phyloP scores from a whole-genome alignment of 2,329 filamentous ascomycete genomes.

The Diaporthe sp. region DNA sequence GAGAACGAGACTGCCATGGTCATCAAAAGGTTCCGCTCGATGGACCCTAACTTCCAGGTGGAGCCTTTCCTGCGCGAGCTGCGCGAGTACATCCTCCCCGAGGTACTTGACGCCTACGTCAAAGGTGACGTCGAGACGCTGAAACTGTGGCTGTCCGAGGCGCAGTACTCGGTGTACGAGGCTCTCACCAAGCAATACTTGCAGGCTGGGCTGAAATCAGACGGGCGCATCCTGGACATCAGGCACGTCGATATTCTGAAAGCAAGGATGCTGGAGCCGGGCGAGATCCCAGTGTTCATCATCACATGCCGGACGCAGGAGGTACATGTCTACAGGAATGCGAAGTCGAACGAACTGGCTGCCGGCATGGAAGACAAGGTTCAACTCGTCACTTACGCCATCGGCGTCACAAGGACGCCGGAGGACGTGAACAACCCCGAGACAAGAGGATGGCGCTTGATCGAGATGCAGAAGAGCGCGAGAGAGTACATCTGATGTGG shows the following conservation, averaged over 20 bases:
- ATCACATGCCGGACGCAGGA: slow-evolving; percentile 97
- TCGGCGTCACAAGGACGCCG: slow-evolving; percentile 91
- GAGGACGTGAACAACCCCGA: slow-evolving; percentile 98
- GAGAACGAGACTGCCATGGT: slow-evolving; percentile 98
- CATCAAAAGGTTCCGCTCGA: slow-evolving; percentile 96
- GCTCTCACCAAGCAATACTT: slow-evolving; percentile 98
- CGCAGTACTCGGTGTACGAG: slow-evolving; percentile 96
- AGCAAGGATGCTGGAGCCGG: slow-evolving; percentile 84
- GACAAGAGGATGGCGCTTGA: slow-evolving; percentile 95
- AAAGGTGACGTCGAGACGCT: slow-evolving; percentile 93
- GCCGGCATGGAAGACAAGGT: slow-evolving; percentile 99
- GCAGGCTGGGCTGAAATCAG: slow-evolving; percentile 90
- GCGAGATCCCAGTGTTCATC: slow-evolving; percentile 95
- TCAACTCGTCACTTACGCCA: slow-evolving; percentile 97
- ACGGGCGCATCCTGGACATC: slow-evolving; percentile 95
- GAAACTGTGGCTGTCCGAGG: slow-evolving; percentile 95
- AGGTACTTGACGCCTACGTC: slow-evolving; percentile 97
- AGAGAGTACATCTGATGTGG: slow-evolving; percentile 77
- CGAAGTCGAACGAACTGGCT: slow-evolving; percentile 88
- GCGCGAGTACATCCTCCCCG: slow-evolving; percentile 96
- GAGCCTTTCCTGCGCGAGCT: slow-evolving; percentile 96
- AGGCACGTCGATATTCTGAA: slow-evolving; percentile 90
- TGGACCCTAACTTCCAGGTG: slow-evolving; percentile 94
- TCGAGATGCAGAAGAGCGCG: slow-evolving; percentile 98
- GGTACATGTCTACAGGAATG: slow-evolving; percentile 95